Evolutionary conservation across 768 basidiomycete species (phyloP), one percentile per base, ranked within the genome.

Genomic region (Leccinum truebloodii): DNA sequence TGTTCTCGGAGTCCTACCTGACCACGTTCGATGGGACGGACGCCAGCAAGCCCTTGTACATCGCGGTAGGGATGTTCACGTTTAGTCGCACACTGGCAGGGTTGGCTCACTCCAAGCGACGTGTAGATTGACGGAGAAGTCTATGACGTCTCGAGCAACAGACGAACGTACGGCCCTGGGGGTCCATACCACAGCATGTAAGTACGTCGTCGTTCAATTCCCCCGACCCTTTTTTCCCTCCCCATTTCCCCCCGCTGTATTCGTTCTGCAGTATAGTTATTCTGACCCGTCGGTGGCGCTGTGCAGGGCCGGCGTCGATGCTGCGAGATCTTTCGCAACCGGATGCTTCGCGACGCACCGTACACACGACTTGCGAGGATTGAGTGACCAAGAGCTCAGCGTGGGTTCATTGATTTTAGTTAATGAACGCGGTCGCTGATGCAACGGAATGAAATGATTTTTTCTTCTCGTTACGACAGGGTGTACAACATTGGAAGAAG

Each of bases 331-430:
- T 0, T 98, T 94, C 74, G 92, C 84, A 50, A 98, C 95, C 3
- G 95, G 95, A 10, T 98, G 95, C 73, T 97, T 98, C 79, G 82
- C 86, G 67, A 85, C 85, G 4, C 95, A 98, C 76, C 84, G 86
- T 50, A 98, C 95, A 41, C 90, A 97, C 76, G 95, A 98, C 77
- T 78, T 89, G 62, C 87, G 95, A 63, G 96, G 90, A 16, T 75
- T 98, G 65, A 81, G 79, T 37, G 85, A 88, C 55, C 73, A 77
- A 60, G 92, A 98, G 75, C 72, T 89, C 62, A 74, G 79, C 71
- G 95, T 91, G 72, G 67, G 85, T 77, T 56, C 26, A 54, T 59
- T 46, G n/a, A 52, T 57, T 20, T 41, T 22, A 34, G 4, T 44
- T 20, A 20, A 46, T 46, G 44, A 46, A 44, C 18, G 7, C 32